Conservation (phyloP, 2,329 filamentous ascomycete species). For the Fusarium denticulatum region DNA sequence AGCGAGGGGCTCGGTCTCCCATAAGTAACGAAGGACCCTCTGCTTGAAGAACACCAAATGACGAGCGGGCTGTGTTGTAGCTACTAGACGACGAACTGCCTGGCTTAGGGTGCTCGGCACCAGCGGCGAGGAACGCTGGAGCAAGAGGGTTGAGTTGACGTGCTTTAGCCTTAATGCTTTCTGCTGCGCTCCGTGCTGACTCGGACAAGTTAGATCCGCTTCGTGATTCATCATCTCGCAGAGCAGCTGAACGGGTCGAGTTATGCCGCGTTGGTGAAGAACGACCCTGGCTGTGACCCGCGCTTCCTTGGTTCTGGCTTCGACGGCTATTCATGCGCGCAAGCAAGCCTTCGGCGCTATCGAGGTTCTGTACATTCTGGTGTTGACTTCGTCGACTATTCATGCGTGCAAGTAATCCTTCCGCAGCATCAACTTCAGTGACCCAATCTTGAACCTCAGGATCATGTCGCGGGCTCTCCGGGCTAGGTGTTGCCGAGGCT, state of each 20-base stretch:
- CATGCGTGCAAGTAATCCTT: constrained; percentile 61
- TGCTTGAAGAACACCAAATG: constrained; percentile 61
- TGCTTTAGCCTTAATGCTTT: constrained; percentile 51
- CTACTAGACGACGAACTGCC: constrained; percentile 56
- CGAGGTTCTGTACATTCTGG: constrained; percentile 46
- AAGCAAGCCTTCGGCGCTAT: constrained; percentile 63
- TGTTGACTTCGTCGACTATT: constrained; percentile 42
- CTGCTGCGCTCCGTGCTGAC: constrained; percentile 58
- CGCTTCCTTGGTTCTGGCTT: constrained; percentile 29
- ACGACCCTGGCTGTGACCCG: constrained; percentile 42
- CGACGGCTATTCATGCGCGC: constrained; percentile 52
- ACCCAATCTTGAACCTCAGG: constrained; percentile 69
- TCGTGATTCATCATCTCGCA: constrained; percentile 59
- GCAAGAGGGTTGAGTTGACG: constrained; percentile 49
- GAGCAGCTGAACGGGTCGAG: constrained; percentile 50
- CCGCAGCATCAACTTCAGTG: constrained; percentile 64
- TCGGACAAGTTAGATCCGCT: constrained; percentile 69
- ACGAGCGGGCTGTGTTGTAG: constrained; percentile 65
- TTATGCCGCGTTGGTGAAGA: constrained; percentile 52
- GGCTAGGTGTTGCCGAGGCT: constrained; percentile 52
- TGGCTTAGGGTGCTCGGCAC: constrained; percentile 46
- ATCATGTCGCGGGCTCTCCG: constrained; percentile 54
- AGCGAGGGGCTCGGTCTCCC: constrained; percentile 39
- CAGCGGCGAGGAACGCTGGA: constrained; percentile 40
- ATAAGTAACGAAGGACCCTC: constrained; percentile 63